A percentile compares a stretch with the other conserved stretches of the same genome.
These are phyloP conservation scores for Backusella westeae DNA, from an alignment of 192 early-diverging fungal genomes.

Conservation along the genomic window DNA sequence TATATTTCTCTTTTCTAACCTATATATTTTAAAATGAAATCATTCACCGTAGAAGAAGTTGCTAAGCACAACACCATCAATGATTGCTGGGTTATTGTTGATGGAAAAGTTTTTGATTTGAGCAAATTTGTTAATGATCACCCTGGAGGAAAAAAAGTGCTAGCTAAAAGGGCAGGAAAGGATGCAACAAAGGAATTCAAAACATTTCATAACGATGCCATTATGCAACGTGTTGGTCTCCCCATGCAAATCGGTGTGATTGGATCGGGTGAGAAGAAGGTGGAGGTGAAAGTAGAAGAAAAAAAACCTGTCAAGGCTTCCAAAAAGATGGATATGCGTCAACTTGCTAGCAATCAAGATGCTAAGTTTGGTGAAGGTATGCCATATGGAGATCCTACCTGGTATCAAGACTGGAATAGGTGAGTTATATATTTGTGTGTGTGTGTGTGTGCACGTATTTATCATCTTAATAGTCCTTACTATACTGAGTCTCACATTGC, in stretches of 20 bases:
- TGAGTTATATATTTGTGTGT: not conserved
- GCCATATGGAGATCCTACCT: slow-evolving; percentile 76
- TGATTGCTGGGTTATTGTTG: slow-evolving; percentile 79
- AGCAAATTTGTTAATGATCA: slow-evolving; percentile 75
- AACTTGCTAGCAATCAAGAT: slow-evolving; percentile 63
- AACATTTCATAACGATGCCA: slow-evolving; percentile 53
- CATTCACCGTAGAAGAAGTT: slow-evolving; percentile 61
- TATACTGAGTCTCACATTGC: slow-evolving; percentile 73
- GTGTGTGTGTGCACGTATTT: not conserved
- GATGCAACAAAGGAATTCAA: slow-evolving; percentile 83
- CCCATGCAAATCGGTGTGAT: slow-evolving; percentile 34
- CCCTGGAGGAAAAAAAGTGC: slow-evolving; percentile 90
- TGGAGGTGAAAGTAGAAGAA: not conserved
- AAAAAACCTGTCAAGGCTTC: not conserved
- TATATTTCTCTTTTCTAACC: not conserved
- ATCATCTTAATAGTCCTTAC: slow-evolving; percentile 56
- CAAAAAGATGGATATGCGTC: not conserved
- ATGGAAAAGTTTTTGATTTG: slow-evolving; percentile 75
- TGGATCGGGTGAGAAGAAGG: not conserved
- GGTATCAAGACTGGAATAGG: slow-evolving; percentile 54
- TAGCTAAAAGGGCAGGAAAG: slow-evolving; percentile 74
- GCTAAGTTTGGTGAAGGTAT: slow-evolving; percentile 33
- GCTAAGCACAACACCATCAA: slow-evolving; percentile 58
- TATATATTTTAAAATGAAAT: slow-evolving; percentile 16
- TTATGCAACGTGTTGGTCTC: slow-evolving; percentile 30